Percentiles rank a stretch among this genome's conserved stretches.
Conservation (phyloP, 164 flowering plant species). For the Euptelea pleiosperma region DNA sequence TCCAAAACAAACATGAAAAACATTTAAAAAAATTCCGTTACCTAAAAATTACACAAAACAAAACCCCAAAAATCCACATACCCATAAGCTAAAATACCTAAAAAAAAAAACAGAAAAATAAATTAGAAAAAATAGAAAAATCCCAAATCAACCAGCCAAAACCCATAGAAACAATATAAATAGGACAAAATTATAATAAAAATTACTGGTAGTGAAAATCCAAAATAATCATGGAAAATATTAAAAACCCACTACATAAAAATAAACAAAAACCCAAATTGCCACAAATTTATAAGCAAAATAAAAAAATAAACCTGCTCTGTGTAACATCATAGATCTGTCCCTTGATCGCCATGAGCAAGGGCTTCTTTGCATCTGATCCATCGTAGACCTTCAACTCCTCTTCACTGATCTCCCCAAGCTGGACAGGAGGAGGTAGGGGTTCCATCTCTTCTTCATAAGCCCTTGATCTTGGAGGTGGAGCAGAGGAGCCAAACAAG, state of each 20-base stretch:
- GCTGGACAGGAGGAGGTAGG: conserved; percentile 89
- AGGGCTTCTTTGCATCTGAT: conserved; percentile 72
- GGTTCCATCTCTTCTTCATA: conserved; percentile 57
- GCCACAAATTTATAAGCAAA: not conserved
- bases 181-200: not conserved
- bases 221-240: not conserved
- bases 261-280: not conserved
- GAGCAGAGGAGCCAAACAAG: conserved; percentile 30
- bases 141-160: not conserved
- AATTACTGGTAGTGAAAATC: not conserved
- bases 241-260: not conserved
- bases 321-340: conserved; percentile 97
- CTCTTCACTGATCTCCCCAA: conserved; percentile 82
- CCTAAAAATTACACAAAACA: not conserved
- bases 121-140: not conserved
- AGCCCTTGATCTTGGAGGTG: conserved; percentile 27
- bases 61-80: not conserved
- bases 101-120: no score
- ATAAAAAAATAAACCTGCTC: conserved; percentile 40
- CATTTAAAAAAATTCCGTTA: not conserved
- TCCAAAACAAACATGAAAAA: no score
- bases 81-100: not conserved
- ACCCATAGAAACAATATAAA: not conserved
- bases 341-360: conserved; percentile 96
- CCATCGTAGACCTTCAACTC: conserved; percentile 85